A percentile compares a stretch with the other conserved stretches of the same genome.
phyloP scores from a whole-genome alignment of 495 filamentous ascomycete genomes.

The Podospora tetraspora region DNA sequence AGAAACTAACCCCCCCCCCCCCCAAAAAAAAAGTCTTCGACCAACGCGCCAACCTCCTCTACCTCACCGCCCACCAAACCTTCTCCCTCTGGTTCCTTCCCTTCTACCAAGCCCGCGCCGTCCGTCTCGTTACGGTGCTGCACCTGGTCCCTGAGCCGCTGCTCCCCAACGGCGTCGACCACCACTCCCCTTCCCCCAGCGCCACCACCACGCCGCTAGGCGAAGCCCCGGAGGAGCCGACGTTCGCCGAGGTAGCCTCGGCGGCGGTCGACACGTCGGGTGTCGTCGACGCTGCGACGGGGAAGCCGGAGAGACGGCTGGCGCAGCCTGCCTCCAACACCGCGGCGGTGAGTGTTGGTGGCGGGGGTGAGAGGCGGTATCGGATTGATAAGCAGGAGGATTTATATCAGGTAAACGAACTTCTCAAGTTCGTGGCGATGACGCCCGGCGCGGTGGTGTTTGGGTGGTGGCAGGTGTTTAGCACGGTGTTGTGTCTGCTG shows the following conservation, averaged over 20 bases:
- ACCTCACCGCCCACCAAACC: constrained; percentile 66
- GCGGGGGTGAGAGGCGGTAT: constrained; percentile 37
- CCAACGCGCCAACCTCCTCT: constrained; percentile 56
- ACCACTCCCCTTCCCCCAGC: neutral
- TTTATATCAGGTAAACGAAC: constrained; percentile 74
- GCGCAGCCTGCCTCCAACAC: neutral
- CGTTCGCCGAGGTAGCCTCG: constrained; percentile 23
- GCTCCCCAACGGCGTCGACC: neutral
- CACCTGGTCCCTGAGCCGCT: constrained; percentile 41
- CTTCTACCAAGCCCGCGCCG: constrained; percentile 56
- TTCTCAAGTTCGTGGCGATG: constrained; percentile 60
- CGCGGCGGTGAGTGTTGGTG: neutral
- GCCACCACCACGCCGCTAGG: neutral
- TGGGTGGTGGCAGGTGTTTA: constrained; percentile 52
- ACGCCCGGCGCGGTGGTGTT: constrained; percentile 47
- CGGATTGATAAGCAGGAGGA: constrained; percentile 74
- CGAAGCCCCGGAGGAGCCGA: constrained; percentile 17
- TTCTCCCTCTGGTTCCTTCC: constrained; percentile 76
- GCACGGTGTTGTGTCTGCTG: constrained; percentile 57
- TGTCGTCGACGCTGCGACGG: constrained; percentile 1
- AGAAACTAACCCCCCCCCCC: neutral
- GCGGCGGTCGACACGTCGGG: constrained; percentile 7
- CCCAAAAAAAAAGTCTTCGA: constrained; percentile 70
- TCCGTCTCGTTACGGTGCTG: constrained; percentile 69
- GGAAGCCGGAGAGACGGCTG: neutral